phyloP scores from a whole-genome alignment of 139 green algal species.

The Tetraselmis chui region DNA sequence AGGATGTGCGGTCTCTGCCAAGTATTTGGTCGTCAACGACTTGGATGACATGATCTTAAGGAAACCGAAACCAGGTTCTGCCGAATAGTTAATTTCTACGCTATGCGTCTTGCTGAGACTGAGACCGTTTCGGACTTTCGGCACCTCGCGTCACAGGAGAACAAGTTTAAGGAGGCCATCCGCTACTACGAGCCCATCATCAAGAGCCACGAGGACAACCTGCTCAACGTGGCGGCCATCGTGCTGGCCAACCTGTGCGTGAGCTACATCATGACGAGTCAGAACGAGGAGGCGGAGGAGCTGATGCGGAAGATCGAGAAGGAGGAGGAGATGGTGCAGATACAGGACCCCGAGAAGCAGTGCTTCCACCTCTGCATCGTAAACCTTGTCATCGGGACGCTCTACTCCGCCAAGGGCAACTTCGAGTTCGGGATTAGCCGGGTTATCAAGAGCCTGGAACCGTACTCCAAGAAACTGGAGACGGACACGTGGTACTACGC shows the following conservation, averaged over 20 bases:
- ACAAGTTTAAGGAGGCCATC: conserved; percentile 72
- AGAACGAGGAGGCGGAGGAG: conserved; percentile 85
- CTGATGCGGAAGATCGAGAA: conserved; percentile 81
- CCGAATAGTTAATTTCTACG: too few relatives aligned
- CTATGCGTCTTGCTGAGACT: too few relatives aligned
- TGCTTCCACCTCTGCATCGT: conserved; percentile 84
- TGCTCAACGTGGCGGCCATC: conserved; percentile 71
- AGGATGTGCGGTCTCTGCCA: too few relatives aligned
- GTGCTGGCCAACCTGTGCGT: conserved; percentile 89
- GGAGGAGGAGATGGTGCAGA: conserved; percentile 49
- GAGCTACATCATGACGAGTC: conserved; percentile 82
- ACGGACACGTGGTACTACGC: conserved; percentile 68
- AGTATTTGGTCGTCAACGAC: too few relatives aligned
- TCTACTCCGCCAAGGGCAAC: conserved; percentile 86
- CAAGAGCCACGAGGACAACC: conserved; percentile 23
- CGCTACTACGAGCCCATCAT: conserved; percentile 30
- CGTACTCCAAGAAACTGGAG: conserved; percentile 73
- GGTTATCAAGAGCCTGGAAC: conserved; percentile 81
- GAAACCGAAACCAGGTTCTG: conserved; percentile 5
- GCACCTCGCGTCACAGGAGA: conserved; percentile 34
- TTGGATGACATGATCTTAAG: neutral
- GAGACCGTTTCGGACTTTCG: too few relatives aligned
- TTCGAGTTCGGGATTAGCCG: conserved; percentile 84
- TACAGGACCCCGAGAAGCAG: conserved; percentile 45
- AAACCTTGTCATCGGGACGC: conserved; percentile 87